These are phyloP conservation scores for Aspergillus coremiiformis DNA, from an alignment of 495 filamentous ascomycete species.

Conservation along the genomic window DNA sequence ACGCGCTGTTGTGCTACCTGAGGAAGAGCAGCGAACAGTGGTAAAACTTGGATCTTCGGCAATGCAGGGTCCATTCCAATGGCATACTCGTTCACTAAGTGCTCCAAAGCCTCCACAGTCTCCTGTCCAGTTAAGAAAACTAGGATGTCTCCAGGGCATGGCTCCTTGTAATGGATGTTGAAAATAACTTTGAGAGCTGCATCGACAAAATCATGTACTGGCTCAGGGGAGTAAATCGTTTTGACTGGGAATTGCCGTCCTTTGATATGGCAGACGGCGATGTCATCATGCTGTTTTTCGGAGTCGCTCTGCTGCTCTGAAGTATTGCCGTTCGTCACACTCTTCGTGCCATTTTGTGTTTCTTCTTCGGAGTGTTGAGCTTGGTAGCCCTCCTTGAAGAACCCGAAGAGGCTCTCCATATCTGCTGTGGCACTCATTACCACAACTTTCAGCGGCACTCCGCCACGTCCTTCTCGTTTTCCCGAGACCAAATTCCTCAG, in stretches of 20 bases:
- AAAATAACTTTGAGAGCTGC: slow-evolving; percentile 76
- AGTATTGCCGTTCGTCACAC: not conserved
- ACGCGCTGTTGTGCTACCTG: slow-evolving; percentile 76
- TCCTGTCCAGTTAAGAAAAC: slow-evolving; percentile 94
- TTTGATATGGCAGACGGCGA: slow-evolving; percentile 64
- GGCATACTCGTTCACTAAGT: slow-evolving; percentile 73
- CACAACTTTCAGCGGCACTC: slow-evolving; percentile 73
- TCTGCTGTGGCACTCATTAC: slow-evolving; percentile 97
- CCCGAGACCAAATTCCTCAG: slow-evolving; percentile 63
- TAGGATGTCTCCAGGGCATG: slow-evolving; percentile 86
- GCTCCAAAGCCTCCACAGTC: slow-evolving; percentile 75
- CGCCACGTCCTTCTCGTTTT: slow-evolving; percentile 50
- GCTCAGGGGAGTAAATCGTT: slow-evolving; percentile 64
- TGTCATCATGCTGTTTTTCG: slow-evolving; percentile 14
- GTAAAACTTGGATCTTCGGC: slow-evolving; percentile 67
- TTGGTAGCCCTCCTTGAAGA: slow-evolving; percentile 54
- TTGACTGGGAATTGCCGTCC: slow-evolving; percentile 86
- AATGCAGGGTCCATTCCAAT: slow-evolving; percentile 59
- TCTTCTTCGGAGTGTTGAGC: slow-evolving; percentile 5
- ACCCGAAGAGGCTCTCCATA: slow-evolving; percentile 64
- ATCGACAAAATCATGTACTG: slow-evolving; percentile 78
- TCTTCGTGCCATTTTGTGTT: slow-evolving; percentile 4
- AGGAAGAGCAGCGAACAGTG: slow-evolving; percentile 65
- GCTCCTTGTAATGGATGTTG: slow-evolving; percentile 79
- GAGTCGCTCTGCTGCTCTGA: not conserved